Base-by-base conservation (phyloP, 2,329 filamentous ascomycete genomes). In the Aspergillus sergii region DNA sequence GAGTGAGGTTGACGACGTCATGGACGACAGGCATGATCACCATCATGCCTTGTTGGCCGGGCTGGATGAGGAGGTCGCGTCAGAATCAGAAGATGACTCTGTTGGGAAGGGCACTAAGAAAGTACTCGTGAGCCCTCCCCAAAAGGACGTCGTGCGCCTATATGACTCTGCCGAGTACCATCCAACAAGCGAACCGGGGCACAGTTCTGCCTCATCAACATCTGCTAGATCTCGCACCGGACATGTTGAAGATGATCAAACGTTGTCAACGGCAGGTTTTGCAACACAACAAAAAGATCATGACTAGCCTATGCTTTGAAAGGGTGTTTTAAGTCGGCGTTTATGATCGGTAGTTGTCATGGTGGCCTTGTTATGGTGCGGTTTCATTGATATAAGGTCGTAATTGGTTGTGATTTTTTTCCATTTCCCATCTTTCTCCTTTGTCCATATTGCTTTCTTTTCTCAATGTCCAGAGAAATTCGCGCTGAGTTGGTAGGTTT, bases 1-100 rank as follows among this genome's bases (percentile, higher is more conserved):
- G 28, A 69, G 71, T 59, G 73, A 70, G 6, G 72, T 72, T 64
- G 75, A 70, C 66, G 70, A 72, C 43, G 73, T 75, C 36, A 64
- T 70, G 54, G 66, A 80, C 63, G 70, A 80, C 46, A 76, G 76
- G 39, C 64, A 68, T 36, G 71, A 75, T 55, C 73, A 71, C 11
- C 74, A 70, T 34, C 75, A 73, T 64, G 75, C 73, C 23, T 67
- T 79, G 43, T 69, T 80, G 26, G 72, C 72, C 10, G 73, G 72
- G 6, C 57, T 77, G 32, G 75, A 78, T 26, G 73, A 74, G 28
- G 73, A 75, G 8, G 72, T 70, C 50, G 66, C 66, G 2, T 70
- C 72, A 19, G 76, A 75, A 58, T 73, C 72, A 2, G 78, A 77
- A 60, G 74, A 75, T 58, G 74, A 65, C 19, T 48, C 64, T 3